Evolutionary conservation across 139 green algal species (phyloP), one percentile per base, ranked within the genome.

Genomic region (Spirogloea muscicola): DNA sequence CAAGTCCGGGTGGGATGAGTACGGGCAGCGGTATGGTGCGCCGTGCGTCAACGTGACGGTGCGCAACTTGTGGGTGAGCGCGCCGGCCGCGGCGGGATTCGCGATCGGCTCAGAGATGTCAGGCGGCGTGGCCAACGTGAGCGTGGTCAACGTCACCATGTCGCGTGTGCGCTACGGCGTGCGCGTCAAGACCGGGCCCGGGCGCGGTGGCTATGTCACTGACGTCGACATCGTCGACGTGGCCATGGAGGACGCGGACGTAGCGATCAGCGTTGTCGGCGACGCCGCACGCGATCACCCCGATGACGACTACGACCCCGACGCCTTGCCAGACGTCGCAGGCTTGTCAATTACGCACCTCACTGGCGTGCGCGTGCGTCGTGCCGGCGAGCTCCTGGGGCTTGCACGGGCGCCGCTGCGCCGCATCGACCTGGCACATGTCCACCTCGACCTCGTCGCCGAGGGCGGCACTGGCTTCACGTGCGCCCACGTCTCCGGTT

Each of bases 1-100:
- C 42, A 83, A 83, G 76, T 81, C 69, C 39, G 76, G 76, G 2
- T 82, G 52, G 68, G 70, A 83, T 42, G 31, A 69, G 27, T 57
- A 57, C 25, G 74, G 74, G 18, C 38, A 78, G 29, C 51, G 43
- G 65, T 79, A 68, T 25, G 58, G 42, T 6, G 29, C 16, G 42
- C 66, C 74, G 34, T 63, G 27, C 44, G 29, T 38, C n/a, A 49
- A 78, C 51, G 21, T 81, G 39, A 39, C 31, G 46, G 21, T 81
- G 2, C 65, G 6, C 31, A 42, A 55, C 9, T 33, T 5, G 9
- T 13, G 33, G 31, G 18, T 68, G 13, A 27, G 27, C n/a, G 25
- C 40, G 18, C n/a, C 38, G 4, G 13, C 27, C 59, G 21, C 21
- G 25, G 40, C 38, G 27, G 70, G 59, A 25, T 46, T 76, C 10